Percentiles rank a stretch among this genome's conserved stretches.
Conservation (phyloP, 768 basidiomycete genomes). For the Mrakia hoshinonis region DNA sequence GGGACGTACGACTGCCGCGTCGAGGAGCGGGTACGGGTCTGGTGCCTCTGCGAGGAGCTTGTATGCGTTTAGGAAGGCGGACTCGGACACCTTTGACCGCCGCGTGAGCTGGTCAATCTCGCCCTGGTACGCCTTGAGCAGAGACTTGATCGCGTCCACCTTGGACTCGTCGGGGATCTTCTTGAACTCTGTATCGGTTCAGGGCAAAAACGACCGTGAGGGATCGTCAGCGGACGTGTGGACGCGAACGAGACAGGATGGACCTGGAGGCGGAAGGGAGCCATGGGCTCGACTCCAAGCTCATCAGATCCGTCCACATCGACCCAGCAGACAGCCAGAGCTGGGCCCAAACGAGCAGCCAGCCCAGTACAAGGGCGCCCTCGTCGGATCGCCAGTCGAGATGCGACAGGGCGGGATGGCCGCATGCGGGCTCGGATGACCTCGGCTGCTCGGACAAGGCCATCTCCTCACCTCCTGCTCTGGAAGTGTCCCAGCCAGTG, state of each 20-base stretch:
- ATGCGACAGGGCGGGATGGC: too few relatives aligned
- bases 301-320: too few relatives aligned
- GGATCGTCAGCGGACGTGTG: neutral
- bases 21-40: conserved; percentile 91
- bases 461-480: neutral
- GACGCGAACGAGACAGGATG: neutral
- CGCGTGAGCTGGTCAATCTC: conserved; percentile 94
- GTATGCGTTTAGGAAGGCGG: conserved; percentile 92
- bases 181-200: conserved; percentile 69
- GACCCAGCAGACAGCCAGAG: too few relatives aligned
- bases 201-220: neutral
- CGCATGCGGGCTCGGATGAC: too few relatives aligned
- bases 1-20: conserved; percentile 70
- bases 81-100: conserved; percentile 84
- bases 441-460: too few relatives aligned
- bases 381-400: too few relatives aligned
- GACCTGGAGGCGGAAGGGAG: too few relatives aligned
- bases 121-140: conserved; percentile 91
- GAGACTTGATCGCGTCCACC: conserved; percentile 71
- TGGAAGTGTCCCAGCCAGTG: too few relatives aligned
- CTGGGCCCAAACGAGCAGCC: too few relatives aligned
- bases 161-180: conserved; percentile 79
- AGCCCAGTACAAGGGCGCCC: too few relatives aligned
- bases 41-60: conserved; percentile 94
- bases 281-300: too few relatives aligned